Conservation (phyloP, 164 flowering plant species). For the grape (Vitis vinifera) region ASM3070453v1 NC_081811.1:16137501-16138000, state of each 20-base stretch:
- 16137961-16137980: slow-evolving; percentile 52
- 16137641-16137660: background rate
- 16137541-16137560: too few relatives aligned
- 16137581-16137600: too few relatives aligned
- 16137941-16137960: slow-evolving; percentile 61
- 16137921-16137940: slow-evolving; percentile 18
- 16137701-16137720: slow-evolving; percentile 5
- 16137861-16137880: slow-evolving; percentile 66
- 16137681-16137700: background rate
- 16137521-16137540: too few relatives aligned
- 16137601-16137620: too few relatives aligned
- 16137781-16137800: slow-evolving; percentile 18
- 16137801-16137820: slow-evolving; percentile 40
- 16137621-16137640: too few relatives aligned
- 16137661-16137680: background rate
- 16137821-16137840: slow-evolving; percentile 16
- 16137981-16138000: slow-evolving; percentile 49
- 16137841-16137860: slow-evolving; percentile 20
- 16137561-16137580: too few relatives aligned
- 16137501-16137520: too few relatives aligned
- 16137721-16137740: too few relatives aligned
- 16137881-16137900: slow-evolving; percentile 34
- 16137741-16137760: slow-evolving; percentile 16
- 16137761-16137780: slow-evolving; percentile 19
- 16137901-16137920: slow-evolving; percentile 4